Evolutionary conservation across 371 early-diverging fungal genomes (phyloP).

Genomic region (Phascolomyces articulosus): DNA sequence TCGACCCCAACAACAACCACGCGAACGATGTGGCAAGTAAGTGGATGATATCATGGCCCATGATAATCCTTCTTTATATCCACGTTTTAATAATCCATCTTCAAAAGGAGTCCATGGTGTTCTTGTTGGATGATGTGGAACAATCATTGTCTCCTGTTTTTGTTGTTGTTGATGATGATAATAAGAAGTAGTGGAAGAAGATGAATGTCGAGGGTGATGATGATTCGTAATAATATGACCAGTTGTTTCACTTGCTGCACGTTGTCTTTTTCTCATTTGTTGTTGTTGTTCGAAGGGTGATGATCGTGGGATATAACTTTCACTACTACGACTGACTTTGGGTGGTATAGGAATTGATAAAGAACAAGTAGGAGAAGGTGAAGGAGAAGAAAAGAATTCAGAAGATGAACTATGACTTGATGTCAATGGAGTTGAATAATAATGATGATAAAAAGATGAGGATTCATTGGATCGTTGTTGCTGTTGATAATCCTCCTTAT

Average conservation of each 20-base stretch:
- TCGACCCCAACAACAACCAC: conserved; percentile 53
- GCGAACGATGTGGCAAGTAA: conserved; percentile 44
- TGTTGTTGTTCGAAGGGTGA: not conserved
- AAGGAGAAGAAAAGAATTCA: too few species aligned
- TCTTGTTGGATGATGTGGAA: conserved; percentile 7
- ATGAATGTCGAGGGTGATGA: too few species aligned
- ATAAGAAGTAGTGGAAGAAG: not conserved
- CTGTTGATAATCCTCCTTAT: conserved; percentile 1
- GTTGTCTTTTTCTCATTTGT: not conserved
- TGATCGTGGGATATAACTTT: not conserved
- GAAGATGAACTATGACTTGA: too few species aligned
- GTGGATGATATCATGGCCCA: conserved; percentile 51
- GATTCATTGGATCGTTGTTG: not conserved
- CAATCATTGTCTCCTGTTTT: not conserved
- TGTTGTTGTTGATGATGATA: not conserved
- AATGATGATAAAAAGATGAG: not conserved
- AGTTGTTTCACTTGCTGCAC: not conserved
- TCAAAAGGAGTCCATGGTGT: conserved; percentile 44
- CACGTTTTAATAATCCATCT: conserved; percentile 38
- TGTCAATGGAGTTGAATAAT: too few species aligned
- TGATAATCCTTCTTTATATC: conserved; percentile 45
- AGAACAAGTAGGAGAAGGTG: not conserved
- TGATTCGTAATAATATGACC: too few species aligned
- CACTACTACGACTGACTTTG: not conserved
- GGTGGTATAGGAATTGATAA: not conserved